phyloP scores from a whole-genome alignment of 495 filamentous ascomycete genomes.

The Tuber brumale region DNA sequence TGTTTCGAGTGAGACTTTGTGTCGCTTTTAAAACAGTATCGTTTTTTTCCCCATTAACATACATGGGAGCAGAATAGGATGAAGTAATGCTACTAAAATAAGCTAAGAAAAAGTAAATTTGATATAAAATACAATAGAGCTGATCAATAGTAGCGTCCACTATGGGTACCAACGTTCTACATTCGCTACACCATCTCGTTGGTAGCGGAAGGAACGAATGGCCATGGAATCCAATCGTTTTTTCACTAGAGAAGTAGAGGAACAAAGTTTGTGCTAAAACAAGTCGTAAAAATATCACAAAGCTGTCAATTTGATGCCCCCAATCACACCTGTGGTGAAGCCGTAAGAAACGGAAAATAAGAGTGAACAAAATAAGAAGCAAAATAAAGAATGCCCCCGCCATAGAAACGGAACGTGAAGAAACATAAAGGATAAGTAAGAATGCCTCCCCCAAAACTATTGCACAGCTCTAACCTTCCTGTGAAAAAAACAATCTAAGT shows the following conservation, averaged over 20 bases:
- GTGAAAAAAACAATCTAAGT: slow-evolving; percentile 6
- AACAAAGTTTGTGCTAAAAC: background rate
- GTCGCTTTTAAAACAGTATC: background rate
- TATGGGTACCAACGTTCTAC: no score
- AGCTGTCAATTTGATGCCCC: slow-evolving; percentile 2
- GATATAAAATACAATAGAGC: no score
- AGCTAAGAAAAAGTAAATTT: no score
- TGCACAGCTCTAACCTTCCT: slow-evolving; percentile 3
- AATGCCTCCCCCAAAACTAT: slow-evolving; percentile 8
- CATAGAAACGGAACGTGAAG: background rate
- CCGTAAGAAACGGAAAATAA: background rate
- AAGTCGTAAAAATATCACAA: background rate
- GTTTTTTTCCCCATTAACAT: background rate
- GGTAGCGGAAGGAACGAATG: no score
- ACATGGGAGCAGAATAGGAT: background rate
- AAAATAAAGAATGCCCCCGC: slow-evolving; percentile 3
- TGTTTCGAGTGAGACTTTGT: slow-evolving; percentile 7
- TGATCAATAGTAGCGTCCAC: no score
- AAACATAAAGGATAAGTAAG: slow-evolving; percentile 9
- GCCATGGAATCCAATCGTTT: background rate
- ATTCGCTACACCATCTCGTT: no score
- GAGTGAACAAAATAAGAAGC: slow-evolving; percentile 12
- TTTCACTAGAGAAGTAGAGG: background rate
- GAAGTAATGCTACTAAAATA: background rate
- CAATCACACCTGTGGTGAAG: background rate